Percentiles rank a stretch among this genome's conserved stretches.
These are phyloP conservation scores for Fusarium sp. DNA, from an alignment of 2,329 filamentous ascomycete genomes.

Conservation along the genomic window DNA sequence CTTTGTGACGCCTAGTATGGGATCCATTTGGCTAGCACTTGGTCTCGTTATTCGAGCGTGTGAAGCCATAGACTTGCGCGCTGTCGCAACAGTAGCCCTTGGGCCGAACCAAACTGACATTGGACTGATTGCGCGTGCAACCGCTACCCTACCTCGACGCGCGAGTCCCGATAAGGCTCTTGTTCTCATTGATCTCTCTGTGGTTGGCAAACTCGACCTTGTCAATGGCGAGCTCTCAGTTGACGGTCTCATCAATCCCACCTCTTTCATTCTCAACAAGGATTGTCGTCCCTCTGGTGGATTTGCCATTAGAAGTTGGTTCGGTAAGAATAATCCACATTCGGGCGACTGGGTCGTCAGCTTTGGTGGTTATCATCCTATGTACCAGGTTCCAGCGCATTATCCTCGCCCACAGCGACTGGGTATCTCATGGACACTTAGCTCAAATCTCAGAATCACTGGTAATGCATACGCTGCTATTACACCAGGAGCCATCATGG, in stretches of 20 bases:
- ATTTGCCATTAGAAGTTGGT: neutral
- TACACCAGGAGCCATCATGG: neutral
- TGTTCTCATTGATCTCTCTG: neutral
- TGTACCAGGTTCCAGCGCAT: neutral
- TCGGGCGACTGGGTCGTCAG: neutral
- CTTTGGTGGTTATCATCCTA: neutral
- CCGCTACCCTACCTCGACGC: neutral
- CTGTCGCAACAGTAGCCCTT: neutral
- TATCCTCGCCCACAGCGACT: neutral
- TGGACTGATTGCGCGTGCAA: neutral
- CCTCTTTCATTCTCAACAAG: neutral
- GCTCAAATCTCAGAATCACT: neutral
- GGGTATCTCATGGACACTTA: neutral
- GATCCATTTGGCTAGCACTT: neutral
- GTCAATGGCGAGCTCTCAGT: neutral
- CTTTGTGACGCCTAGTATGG: neutral
- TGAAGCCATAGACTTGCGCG: neutral
- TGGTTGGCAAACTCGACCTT: neutral
- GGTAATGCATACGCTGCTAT: neutral
- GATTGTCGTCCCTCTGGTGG: fast-evolving
- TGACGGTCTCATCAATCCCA: neutral
- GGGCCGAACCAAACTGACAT: neutral
- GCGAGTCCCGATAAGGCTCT: neutral
- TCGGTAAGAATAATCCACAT: neutral
- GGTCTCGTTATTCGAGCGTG: neutral